These are phyloP conservation scores for Platanus orientalis DNA, from an alignment of 164 flowering plant genomes.

Conservation along the genomic window DNA sequence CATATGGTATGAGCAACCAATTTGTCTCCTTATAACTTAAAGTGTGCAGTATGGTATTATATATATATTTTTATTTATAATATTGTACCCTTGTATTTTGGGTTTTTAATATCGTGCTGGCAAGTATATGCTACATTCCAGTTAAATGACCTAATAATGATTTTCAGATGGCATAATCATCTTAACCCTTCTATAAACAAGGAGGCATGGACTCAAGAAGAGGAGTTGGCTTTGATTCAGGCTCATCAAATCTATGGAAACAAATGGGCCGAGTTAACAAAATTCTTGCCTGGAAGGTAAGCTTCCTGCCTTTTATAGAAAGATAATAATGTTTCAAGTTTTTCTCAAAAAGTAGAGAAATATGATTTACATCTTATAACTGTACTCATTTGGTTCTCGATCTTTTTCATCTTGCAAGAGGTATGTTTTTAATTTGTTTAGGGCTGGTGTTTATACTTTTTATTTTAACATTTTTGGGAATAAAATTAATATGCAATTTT, in stretches of 20 bases:
- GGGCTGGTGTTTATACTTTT: too few relatives aligned
- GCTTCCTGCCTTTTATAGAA: background rate
- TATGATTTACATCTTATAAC: too few relatives aligned
- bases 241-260: constrained; percentile 5
- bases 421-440: too few relatives aligned
- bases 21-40: too few relatives aligned
- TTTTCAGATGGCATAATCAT: constrained; percentile 96
- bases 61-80: background rate
- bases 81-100: background rate
- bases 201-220: constrained; percentile 6
- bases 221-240: constrained; percentile 4
- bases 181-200: constrained; percentile 45
- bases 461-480: background rate
- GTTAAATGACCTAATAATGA: background rate
- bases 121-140: background rate
- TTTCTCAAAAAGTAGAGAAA: too few relatives aligned
- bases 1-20: too few relatives aligned
- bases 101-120: background rate
- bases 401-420: too few relatives aligned
- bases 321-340: too few relatives aligned
- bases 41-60: too few relatives aligned
- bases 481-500: background rate
- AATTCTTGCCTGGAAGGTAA: constrained; percentile 89
- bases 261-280: constrained; percentile 46
- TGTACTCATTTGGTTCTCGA: too few relatives aligned